Conservation (phyloP, 2,329 filamentous ascomycete genomes). For the Colletotrichum acutatum region DNA sequence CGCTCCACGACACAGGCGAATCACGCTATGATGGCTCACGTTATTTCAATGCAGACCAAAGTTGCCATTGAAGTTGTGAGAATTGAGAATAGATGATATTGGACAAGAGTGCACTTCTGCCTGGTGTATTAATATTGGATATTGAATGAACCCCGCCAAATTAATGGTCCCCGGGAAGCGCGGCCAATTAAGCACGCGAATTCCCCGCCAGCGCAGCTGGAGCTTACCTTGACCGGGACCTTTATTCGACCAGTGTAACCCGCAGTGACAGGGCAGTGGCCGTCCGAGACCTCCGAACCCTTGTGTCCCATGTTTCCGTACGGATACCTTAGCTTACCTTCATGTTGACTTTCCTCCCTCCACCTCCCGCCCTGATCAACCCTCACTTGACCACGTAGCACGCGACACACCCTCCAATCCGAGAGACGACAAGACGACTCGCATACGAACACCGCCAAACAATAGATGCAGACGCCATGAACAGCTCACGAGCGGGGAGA, state of each 20-base stretch:
- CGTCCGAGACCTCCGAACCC: constrained; percentile 32
- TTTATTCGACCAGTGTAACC: constrained; percentile 8
- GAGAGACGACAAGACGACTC: background rate
- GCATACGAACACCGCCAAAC: background rate
- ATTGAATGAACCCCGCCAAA: background rate
- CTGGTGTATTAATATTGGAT: background rate
- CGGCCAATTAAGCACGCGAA: constrained; percentile 14
- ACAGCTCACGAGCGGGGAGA: constrained; percentile 31
- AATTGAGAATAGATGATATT: background rate
- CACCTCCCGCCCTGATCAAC: background rate
- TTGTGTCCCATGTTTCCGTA: constrained; percentile 6
- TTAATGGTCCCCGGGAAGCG: background rate
- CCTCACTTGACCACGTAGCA: background rate
- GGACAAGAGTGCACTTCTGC: background rate
- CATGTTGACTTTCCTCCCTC: background rate
- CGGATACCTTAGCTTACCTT: background rate
- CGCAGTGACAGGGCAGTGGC: constrained; percentile 9
- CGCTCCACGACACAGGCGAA: no score
- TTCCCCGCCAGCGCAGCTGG: background rate
- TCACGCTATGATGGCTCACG: no score
- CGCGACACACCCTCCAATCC: background rate
- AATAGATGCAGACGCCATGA: constrained; percentile 35
- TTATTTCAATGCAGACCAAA: no score
- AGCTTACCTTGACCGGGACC: background rate
- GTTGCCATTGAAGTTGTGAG: no score